Base-by-base conservation (phyloP, 805 yeast species). In the Metschnikowia proteae region DNA sequence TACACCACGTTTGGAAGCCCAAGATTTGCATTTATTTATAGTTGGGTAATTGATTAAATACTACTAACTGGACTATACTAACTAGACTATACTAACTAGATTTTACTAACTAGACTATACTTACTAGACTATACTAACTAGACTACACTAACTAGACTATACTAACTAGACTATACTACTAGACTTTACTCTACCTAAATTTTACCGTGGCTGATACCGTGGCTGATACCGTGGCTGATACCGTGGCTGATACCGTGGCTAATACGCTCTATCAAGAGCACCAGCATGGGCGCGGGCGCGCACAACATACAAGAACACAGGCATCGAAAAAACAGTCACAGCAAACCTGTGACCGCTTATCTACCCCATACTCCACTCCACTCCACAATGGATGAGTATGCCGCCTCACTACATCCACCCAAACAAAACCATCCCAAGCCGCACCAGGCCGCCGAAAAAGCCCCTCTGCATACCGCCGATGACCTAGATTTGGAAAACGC, bases 401-500 rank as follows among this genome's bases (percentile, higher is more conserved):
- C 31, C 13, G 10, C 34, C 11, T 27, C 13, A 17, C 35, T 37
- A 47, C 30, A 28, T 25, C 38, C 25, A 32, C 34, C 6, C 25
- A 27, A 36, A 13, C 40, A 43, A 25, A 37, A 17, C 7, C 27
- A 9, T n/a, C 17, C 25, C 29, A 37, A 25, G 28, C 26, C 27
- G 17, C 34, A 28, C 8, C 38, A 25, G 4, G 30, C 25, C 2
- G 22, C 38, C 27, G 38, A 23, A 4, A 35, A 35, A 35, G 38
- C 26, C 17, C 8, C 30, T 8, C 37, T 33, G 45, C 31, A 33
- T 4, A 25, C 9, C n/a, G 35, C 30, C 13, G 47, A 39, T 13
- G 58, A 56, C 48, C 42, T 56, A 29, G 56, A 43, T 7, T 48
- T 57, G 23, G 68, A 68, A 46, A 62, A 61, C 38, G 73, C 73